These are phyloP conservation scores for Apiotrichum siamense DNA, from an alignment of 1,284 basidiomycete species.

Conservation along the genomic window DNA sequence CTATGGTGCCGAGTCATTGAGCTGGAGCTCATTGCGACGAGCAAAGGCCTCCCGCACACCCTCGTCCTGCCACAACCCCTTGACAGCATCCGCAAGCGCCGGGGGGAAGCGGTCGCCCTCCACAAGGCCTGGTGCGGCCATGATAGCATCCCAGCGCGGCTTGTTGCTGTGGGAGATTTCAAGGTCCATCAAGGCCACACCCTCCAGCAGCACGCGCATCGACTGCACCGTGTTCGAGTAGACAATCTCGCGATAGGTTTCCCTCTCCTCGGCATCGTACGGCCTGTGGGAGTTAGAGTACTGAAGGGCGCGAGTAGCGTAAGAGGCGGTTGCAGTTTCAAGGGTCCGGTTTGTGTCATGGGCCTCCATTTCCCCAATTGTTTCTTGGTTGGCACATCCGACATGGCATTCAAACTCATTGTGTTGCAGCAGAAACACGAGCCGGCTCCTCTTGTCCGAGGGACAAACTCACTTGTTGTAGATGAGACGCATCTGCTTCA, in stretches of 20 bases:
- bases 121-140: constrained; percentile 76
- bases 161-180: constrained; percentile 64
- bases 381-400: too few species aligned
- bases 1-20: constrained; percentile 93
- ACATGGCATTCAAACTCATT: too few species aligned
- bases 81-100: constrained; percentile 73
- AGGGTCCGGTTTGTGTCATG: background rate
- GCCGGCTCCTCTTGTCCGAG: background rate
- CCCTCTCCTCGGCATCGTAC: constrained; percentile 84
- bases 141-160: constrained; percentile 66
- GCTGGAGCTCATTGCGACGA: constrained; percentile 85
- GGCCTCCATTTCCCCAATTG: too few species aligned
- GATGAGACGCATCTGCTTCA: constrained; percentile 96
- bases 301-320: background rate
- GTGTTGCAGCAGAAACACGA: too few species aligned
- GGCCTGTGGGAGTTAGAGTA: constrained; percentile 47
- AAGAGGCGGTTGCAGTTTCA: background rate
- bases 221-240: constrained; percentile 94
- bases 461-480: constrained; percentile 54
- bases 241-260: constrained; percentile 96
- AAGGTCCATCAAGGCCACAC: constrained; percentile 70
- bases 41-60: constrained; percentile 79
- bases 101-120: constrained; percentile 74
- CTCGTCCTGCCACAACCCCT: constrained; percentile 78
- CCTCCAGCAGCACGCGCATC: constrained; percentile 92